These are phyloP conservation scores for Lentinula edodes DNA, from an alignment of 768 basidiomycete genomes.

Conservation along the genomic window DNA sequence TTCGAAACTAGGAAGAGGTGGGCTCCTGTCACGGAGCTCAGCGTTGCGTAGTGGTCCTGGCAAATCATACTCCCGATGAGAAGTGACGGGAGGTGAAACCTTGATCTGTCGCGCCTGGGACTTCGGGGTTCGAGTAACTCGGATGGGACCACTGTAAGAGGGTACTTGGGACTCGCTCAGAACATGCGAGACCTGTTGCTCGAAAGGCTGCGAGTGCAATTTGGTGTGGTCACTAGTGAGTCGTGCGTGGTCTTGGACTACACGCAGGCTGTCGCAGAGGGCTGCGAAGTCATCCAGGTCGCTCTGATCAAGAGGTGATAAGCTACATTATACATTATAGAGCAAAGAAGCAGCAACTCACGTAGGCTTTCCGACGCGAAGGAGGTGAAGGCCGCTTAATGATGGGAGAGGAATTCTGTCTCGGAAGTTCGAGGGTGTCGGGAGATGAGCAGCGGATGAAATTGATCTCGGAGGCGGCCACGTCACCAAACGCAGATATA, in stretches of 20 bases:
- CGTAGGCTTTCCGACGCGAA: not conserved
- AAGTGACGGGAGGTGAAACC: not conserved
- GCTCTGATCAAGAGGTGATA: not conserved
- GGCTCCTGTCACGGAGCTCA: not conserved
- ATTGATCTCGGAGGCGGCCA: not conserved
- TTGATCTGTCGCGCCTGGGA: not conserved
- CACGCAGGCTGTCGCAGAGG: not conserved
- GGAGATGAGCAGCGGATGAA: not conserved
- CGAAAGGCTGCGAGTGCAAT: not conserved
- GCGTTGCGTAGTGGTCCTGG: not conserved
- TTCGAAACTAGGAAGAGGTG: not conserved
- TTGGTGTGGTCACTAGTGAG: not conserved
- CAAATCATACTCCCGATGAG: not conserved
- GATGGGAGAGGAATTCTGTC: not conserved
- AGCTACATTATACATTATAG: not conserved
- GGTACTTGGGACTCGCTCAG: not conserved
- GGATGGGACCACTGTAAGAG: not conserved
- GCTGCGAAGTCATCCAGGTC: not conserved
- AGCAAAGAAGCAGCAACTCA: not conserved
- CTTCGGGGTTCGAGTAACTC: not conserved
- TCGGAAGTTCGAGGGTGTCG: not conserved
- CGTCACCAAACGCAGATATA: not conserved
- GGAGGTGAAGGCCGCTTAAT: not conserved
- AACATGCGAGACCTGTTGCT: not conserved
- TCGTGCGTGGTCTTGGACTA: not conserved